A percentile compares a stretch with the other conserved stretches of the same genome.
These are phyloP conservation scores for Pythium insidiosum DNA, from an alignment of 352 stramenopile species.

Conservation along the genomic window DNA sequence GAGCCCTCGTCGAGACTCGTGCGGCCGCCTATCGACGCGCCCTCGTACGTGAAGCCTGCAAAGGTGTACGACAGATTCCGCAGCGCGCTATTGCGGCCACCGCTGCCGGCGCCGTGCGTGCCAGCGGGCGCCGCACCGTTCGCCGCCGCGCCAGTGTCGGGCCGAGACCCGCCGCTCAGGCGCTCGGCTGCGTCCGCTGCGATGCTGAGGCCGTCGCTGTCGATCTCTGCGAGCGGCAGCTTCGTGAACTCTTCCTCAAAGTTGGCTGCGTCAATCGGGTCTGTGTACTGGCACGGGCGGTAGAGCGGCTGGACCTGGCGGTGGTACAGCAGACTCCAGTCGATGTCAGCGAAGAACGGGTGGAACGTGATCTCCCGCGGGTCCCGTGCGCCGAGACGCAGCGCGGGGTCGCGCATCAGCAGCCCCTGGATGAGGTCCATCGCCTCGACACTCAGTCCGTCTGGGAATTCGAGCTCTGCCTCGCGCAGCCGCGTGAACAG, in stretches of 20 bases:
- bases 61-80: slow-evolving; percentile 85
- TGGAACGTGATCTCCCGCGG: slow-evolving; percentile 76
- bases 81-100: slow-evolving; percentile 48
- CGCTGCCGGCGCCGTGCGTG: slow-evolving; percentile 22
- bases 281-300: slow-evolving; percentile 72
- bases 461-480: slow-evolving; percentile 65
- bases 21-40: slow-evolving; percentile 27
- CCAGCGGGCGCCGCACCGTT: slow-evolving; percentile 8
- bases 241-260: slow-evolving; percentile 84
- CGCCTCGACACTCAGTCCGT: slow-evolving; percentile 48
- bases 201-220: slow-evolving; percentile 60
- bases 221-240: slow-evolving; percentile 56
- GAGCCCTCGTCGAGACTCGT: slow-evolving; percentile 12
- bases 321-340: slow-evolving; percentile 76
- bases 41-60: slow-evolving; percentile 77
- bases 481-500: slow-evolving; percentile 61
- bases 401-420: slow-evolving; percentile 88
- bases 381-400: slow-evolving; percentile 85
- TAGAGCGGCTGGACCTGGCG: slow-evolving; percentile 74
- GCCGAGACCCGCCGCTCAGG: slow-evolving; percentile 3
- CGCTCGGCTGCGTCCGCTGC: slow-evolving; percentile 28
- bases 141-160: slow-evolving; percentile 11
- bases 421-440: slow-evolving; percentile 83
- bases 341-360: slow-evolving; percentile 74
- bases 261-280: slow-evolving; percentile 76